Conservation (phyloP, 371 early-diverging fungal species). For the Rhizopus sp. region DNA sequence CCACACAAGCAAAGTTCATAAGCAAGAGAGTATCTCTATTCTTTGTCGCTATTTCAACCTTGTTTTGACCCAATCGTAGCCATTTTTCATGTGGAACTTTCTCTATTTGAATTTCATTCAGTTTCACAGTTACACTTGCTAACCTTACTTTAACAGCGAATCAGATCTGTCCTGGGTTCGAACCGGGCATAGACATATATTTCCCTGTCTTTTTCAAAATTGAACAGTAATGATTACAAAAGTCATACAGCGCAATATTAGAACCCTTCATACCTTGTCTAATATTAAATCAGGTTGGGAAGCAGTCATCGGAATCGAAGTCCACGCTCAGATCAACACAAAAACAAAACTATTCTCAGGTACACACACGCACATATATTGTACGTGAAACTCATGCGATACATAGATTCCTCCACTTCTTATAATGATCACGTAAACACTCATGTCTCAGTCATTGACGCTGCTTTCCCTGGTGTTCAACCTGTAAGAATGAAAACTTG, state of each 20-base stretch:
- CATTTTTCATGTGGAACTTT: not conserved
- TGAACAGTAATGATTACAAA: not conserved
- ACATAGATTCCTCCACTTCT: constrained; percentile 47
- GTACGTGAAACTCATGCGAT: no score
- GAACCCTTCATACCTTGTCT: no score
- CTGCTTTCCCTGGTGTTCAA: constrained; percentile 83
- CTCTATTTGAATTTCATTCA: not conserved
- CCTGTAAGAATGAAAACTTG: constrained; percentile 32
- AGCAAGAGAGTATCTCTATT: not conserved
- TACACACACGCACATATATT: constrained; percentile 33
- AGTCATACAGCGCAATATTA: no score
- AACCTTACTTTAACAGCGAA: no score
- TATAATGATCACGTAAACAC: constrained; percentile 71
- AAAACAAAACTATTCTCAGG: constrained; percentile 85
- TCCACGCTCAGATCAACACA: constrained; percentile 84
- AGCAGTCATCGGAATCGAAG: constrained; percentile 87
- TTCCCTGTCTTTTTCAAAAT: constrained; percentile 1
- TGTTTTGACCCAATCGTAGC: not conserved
- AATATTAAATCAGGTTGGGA: constrained; percentile 57
- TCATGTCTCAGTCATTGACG: constrained; percentile 74
- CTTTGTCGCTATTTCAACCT: constrained; percentile 1
- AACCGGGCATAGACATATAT: not conserved
- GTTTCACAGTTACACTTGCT: no score
- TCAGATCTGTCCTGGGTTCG: not conserved
- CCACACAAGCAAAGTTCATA: no score